Base-by-base conservation (phyloP, 139 green algal species). In the Limnomonas spitsbergensis region DNA sequence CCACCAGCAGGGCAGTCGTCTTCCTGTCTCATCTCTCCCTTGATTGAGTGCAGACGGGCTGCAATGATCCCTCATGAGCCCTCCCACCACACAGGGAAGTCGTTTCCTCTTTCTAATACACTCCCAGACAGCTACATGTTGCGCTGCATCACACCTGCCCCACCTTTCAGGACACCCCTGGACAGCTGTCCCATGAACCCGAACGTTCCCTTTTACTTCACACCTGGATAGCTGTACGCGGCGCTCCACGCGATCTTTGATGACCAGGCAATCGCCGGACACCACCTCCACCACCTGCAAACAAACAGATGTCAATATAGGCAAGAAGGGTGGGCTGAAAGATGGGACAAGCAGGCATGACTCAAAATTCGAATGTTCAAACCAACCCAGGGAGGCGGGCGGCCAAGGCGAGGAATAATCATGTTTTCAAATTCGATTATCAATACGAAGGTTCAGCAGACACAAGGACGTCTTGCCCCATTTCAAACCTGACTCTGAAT, bases 251-350 rank as follows among this genome's bases (percentile, higher is more conserved):
- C 87, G 85, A 85, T 98, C 94, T 73, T 85, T 89, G 20, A 99
- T 78, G 0, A 97, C 79, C 66, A 99, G 24, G 72, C 86, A 94
- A 82, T 99, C 95, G n/a, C 95, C 95, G 34, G 84, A 94, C 1
- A 97, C 90, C 7, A 97, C 81, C 88, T 99, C 95, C 0, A 90
- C 56, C 1, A 88, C 75, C 70, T 82, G 71, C 3, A 32, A 14
- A 37, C 4, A 6, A 54, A 6, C 6, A 9, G 6, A 9, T 54
- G 42, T 6, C 42, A 54, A 9, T 9, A 54, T 6, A 9, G 7
- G 9, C 7, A 6, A 54, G 42, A 6, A 54, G 42, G 42, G 42
- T 9, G 9, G 6, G 7, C 42, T 54, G 6, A 54, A 54, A 54
- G 42, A 54, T 54, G 6, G 6, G 42, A 54, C 9, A 54, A 54